Percentiles rank a stretch among this genome's conserved stretches.
Evolutionary conservation across 73 alveolate genomes (phyloP).

Genomic region (Halteria grandinella): DNA sequence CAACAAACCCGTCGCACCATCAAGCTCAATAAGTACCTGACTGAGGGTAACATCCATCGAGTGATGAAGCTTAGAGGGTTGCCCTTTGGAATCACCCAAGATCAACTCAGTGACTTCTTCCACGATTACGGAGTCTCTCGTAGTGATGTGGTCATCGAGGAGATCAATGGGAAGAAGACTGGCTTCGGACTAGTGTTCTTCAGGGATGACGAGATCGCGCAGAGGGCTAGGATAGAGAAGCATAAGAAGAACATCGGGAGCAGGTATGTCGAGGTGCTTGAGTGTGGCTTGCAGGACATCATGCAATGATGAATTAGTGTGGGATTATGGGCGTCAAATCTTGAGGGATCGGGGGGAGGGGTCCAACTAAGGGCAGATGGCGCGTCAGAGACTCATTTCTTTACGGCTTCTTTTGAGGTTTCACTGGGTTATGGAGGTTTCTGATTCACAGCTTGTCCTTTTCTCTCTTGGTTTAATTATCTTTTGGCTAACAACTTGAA

Average conservation of each 20-base stretch:
- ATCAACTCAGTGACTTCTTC: conserved; percentile 37
- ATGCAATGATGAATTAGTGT: too few species aligned
- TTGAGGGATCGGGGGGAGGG: too few species aligned
- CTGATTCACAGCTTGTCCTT: too few species aligned
- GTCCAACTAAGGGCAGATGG: too few species aligned
- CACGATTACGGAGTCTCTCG: conserved; percentile 27
- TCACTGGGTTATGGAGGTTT: too few species aligned
- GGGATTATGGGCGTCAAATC: too few species aligned
- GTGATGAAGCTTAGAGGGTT: conserved; percentile 64
- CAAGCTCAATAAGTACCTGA: conserved; percentile 30
- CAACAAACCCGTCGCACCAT: conserved; percentile 16
- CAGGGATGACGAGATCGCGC: conserved; percentile 37
- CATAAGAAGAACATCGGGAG: conserved; percentile 51
- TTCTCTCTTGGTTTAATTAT: too few species aligned
- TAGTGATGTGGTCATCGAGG: conserved; percentile 61
- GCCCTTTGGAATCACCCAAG: conserved; percentile 33
- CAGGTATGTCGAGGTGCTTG: conserved; percentile 52
- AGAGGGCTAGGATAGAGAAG: conserved; percentile 16
- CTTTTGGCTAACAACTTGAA: too few species aligned
- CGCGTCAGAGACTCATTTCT: too few species aligned
- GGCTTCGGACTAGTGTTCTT: conserved; percentile 59
- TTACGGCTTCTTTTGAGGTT: too few species aligned
- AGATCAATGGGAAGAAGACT: conserved; percentile 51
- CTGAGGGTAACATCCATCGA: conserved; percentile 43
- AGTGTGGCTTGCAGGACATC: too few species aligned